phyloP scores from a whole-genome alignment of 2,329 filamentous ascomycete genomes.

The Aureobasidium sp. region DNA sequence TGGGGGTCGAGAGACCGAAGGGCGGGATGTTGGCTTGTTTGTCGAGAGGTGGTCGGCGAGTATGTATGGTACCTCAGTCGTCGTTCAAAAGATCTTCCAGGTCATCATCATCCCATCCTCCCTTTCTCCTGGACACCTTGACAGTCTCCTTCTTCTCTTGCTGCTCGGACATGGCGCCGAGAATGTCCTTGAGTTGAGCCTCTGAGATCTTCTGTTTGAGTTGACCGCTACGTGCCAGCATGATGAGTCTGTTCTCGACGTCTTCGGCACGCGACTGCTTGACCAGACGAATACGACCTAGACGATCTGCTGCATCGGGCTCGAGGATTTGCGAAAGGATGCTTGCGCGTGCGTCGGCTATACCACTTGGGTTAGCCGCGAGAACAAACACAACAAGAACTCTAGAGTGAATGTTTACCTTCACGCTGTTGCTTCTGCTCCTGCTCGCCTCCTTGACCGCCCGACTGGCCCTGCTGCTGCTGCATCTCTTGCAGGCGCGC shows the following conservation, averaged over 20 bases:
- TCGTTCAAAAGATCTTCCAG: slow-evolving; percentile 58
- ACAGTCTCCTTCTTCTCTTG: slow-evolving; percentile 70
- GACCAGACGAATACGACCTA: slow-evolving; percentile 89
- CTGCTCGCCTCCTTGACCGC: slow-evolving; percentile 38
- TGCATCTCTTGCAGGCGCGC: slow-evolving; percentile 92
- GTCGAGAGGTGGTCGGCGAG: background rate
- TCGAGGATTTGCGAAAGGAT: slow-evolving; percentile 90
- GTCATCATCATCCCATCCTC: slow-evolving; percentile 76
- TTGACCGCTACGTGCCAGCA: slow-evolving; percentile 81
- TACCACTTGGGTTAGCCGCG: slow-evolving; percentile 15
- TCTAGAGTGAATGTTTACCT: background rate
- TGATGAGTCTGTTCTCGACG: slow-evolving; percentile 87
- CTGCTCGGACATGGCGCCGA: slow-evolving; percentile 72
- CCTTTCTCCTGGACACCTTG: slow-evolving; percentile 74
- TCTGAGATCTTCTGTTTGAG: slow-evolving; percentile 82
- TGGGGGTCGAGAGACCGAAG: background rate
- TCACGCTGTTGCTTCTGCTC: slow-evolving; percentile 54
- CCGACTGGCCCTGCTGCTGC: slow-evolving; percentile 49
- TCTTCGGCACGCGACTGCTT: slow-evolving; percentile 85
- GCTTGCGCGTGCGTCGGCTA: slow-evolving; percentile 62
- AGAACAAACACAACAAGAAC: too few species aligned
- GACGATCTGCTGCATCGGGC: slow-evolving; percentile 84
- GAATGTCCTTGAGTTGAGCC: slow-evolving; percentile 82
- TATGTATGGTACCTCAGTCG: slow-evolving; percentile 14
- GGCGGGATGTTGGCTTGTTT: background rate